Evolutionary conservation across 2,329 filamentous ascomycete species (phyloP).

Genomic region (Pleomassaria siparia): DNA sequence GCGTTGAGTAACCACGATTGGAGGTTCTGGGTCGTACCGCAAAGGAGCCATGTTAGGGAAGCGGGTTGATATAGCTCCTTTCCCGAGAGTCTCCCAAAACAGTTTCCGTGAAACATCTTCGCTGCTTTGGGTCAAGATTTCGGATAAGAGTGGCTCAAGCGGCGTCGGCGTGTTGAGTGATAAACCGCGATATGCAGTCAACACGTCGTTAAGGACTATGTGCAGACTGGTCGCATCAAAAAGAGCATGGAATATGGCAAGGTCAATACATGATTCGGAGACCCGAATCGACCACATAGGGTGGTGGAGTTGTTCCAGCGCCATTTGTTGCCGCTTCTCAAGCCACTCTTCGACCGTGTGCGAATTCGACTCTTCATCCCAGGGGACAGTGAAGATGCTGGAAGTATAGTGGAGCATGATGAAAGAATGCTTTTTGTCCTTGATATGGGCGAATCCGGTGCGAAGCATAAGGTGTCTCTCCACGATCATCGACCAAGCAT

Average conservation of each 20-base stretch:
- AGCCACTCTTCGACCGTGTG: conserved; percentile 27
- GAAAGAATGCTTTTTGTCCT: conserved; percentile 64
- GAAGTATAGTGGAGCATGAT: conserved; percentile 69
- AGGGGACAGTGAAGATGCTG: conserved; percentile 39
- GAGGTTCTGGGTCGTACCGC: conserved; percentile 36
- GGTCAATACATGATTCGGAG: conserved; percentile 43
- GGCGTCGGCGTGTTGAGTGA: conserved; percentile 23
- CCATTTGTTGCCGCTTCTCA: conserved; percentile 18
- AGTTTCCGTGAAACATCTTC: conserved; percentile 34
- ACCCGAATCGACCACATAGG: conserved; percentile 67
- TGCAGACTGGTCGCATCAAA: conserved; percentile 81
- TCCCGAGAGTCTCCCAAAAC: conserved; percentile 66
- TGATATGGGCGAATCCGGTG: conserved; percentile 68
- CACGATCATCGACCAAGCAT: conserved; percentile 62
- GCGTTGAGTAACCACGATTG: conserved; percentile 38
- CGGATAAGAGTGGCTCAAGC: conserved; percentile 48
- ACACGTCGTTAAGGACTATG: conserved; percentile 64
- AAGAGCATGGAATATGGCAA: conserved; percentile 75
- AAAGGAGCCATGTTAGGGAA: conserved; percentile 78
- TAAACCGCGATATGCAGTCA: conserved; percentile 39
- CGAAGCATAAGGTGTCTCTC: conserved; percentile 70
- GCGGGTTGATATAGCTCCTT: conserved; percentile 60
- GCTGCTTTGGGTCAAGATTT: conserved; percentile 46
- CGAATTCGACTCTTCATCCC: conserved; percentile 11
- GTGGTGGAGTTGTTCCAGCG: conserved; percentile 50